Evolutionary conservation across 2,329 filamentous ascomycete genomes (phyloP).

Genomic region (Monilinia fructicola): DNA sequence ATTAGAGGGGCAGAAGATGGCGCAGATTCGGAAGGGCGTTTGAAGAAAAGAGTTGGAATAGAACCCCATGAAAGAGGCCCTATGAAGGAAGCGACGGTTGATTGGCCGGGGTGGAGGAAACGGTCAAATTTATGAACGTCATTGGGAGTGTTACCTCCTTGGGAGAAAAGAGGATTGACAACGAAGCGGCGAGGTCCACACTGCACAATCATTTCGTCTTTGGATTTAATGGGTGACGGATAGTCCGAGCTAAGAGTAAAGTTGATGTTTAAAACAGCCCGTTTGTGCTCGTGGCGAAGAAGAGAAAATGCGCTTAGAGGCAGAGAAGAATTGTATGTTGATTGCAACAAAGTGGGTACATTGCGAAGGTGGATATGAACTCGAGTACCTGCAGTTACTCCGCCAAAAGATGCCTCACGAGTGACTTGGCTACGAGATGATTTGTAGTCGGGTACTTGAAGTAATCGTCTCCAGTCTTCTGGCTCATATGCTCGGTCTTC

Average conservation of each 20-base stretch:
- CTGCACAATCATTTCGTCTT: slow-evolving; percentile 88
- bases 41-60: slow-evolving; percentile 88
- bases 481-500: slow-evolving; percentile 87
- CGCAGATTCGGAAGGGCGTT: slow-evolving; percentile 50
- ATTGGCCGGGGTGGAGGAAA: slow-evolving; percentile 86
- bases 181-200: slow-evolving; percentile 84
- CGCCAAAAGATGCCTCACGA: slow-evolving; percentile 84
- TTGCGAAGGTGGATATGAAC: slow-evolving; percentile 75
- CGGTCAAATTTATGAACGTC: slow-evolving; percentile 97
- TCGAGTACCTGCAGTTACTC: slow-evolving; percentile 78
- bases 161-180: slow-evolving; percentile 88
- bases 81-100: slow-evolving; percentile 84
- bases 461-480: slow-evolving; percentile 81
- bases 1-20: slow-evolving; percentile 56
- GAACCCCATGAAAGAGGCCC: slow-evolving; percentile 91
- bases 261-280: slow-evolving; percentile 83
- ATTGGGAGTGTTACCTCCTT: slow-evolving; percentile 86
- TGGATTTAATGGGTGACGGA: slow-evolving; percentile 76
- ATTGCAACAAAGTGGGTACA: slow-evolving; percentile 54
- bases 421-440: slow-evolving; percentile 73
- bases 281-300: slow-evolving; percentile 92
- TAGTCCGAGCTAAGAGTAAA: slow-evolving; percentile 81
- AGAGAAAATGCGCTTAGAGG: slow-evolving; percentile 82
- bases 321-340: slow-evolving; percentile 52
- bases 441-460: slow-evolving; percentile 88